Percentiles rank a stretch among this genome's conserved stretches.
These are phyloP conservation scores for Podospora tetraspora DNA, from an alignment of 495 filamentous ascomycete genomes.

Conservation along the genomic window DNA sequence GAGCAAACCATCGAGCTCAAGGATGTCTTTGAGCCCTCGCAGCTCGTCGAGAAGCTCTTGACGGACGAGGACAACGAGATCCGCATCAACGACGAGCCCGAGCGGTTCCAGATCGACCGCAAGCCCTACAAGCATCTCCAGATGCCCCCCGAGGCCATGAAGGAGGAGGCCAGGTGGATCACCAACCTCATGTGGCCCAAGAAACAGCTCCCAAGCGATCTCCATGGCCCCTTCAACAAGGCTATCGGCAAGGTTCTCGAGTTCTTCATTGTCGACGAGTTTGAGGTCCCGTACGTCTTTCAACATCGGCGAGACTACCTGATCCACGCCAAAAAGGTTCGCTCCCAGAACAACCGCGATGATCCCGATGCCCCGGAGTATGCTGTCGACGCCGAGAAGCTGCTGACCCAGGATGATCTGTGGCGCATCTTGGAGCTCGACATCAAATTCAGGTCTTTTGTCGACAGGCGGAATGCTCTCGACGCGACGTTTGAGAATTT, in stretches of 20 bases:
- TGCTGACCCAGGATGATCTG: constrained; percentile 85
- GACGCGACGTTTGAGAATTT: constrained; percentile 72
- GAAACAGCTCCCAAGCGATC: constrained; percentile 62
- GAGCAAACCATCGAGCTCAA: constrained; percentile 75
- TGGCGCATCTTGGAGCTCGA: constrained; percentile 94
- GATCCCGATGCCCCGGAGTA: constrained; percentile 62
- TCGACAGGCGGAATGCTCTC: constrained; percentile 82
- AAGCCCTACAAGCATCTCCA: constrained; percentile 76
- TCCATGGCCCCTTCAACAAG: constrained; percentile 76
- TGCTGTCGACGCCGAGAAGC: constrained; percentile 73
- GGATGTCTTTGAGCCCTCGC: constrained; percentile 95
- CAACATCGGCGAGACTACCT: constrained; percentile 97
- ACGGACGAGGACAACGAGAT: constrained; percentile 94
- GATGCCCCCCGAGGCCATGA: constrained; percentile 72
- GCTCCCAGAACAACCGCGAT: constrained; percentile 49
- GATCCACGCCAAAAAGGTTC: constrained; percentile 78
- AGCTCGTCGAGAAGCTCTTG: constrained; percentile 85
- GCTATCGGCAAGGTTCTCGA: constrained; percentile 89
- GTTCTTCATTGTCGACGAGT: constrained; percentile 86
- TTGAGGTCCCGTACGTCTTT: constrained; percentile 95
- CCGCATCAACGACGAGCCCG: constrained; percentile 78
- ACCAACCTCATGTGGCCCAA: constrained; percentile 80
- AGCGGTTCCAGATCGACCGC: constrained; percentile 87
- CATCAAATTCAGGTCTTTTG: constrained; percentile 82
- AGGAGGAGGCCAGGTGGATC: constrained; percentile 88